Percentiles rank a stretch among this genome's conserved stretches.
phyloP scores from a whole-genome alignment of 495 filamentous ascomycete genomes.

The Chaetomium fimeti region DNA sequence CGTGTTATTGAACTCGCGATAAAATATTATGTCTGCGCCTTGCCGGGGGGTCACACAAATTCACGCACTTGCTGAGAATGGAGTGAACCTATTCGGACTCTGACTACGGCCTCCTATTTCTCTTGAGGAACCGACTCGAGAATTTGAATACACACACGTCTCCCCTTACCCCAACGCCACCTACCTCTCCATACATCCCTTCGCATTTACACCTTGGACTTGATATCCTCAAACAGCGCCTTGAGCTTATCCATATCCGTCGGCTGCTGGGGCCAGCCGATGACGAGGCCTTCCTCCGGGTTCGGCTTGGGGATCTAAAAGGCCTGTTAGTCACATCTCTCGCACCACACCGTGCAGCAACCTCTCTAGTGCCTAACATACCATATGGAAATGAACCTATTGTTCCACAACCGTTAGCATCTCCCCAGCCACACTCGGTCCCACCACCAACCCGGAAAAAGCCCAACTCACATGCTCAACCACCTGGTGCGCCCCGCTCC shows the following conservation, averaged over 20 bases:
- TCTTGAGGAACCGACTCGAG: not conserved
- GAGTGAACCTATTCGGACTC: not conserved
- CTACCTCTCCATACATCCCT: not conserved
- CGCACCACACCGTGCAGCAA: not conserved
- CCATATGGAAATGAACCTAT: conserved; percentile 92
- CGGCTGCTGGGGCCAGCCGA: conserved; percentile 75
- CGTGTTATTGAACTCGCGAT: not conserved
- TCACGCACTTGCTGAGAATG: not conserved
- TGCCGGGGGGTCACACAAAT: not conserved
- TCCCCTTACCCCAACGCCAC: not conserved
- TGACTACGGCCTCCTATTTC: not conserved
- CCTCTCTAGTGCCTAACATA: conserved; percentile 45
- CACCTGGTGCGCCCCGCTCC: conserved; percentile 84
- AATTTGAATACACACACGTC: not conserved
- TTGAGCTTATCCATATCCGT: conserved; percentile 83
- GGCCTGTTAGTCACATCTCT: not conserved
- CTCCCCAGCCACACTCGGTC: not conserved
- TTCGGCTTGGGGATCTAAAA: conserved; percentile 92
- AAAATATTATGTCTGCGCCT: not conserved
- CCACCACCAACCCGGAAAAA: conserved; percentile 29
- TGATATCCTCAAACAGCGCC: conserved; percentile 75
- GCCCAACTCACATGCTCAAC: conserved; percentile 76
- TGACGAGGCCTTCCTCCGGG: conserved; percentile 70
- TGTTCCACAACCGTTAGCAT: not conserved
- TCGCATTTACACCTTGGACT: conserved; percentile 73